A percentile compares a stretch with the other conserved stretches of the same genome.
Conservation (phyloP, 2,329 filamentous ascomycete genomes). For the Fusarium sp. region DNA sequence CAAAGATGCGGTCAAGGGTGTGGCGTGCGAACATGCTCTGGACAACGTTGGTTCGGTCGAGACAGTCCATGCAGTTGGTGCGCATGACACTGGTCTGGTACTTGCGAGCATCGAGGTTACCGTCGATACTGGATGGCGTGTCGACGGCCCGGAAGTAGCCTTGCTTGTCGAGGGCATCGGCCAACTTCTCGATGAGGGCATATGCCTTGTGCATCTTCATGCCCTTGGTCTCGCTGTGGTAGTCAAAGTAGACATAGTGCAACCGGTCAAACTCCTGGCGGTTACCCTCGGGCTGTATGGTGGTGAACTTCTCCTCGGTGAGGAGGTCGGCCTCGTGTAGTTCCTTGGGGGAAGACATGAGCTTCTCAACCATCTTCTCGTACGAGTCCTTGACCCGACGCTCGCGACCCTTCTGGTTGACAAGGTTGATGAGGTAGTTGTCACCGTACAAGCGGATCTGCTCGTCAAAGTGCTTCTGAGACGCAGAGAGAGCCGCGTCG, state of each 20-base stretch:
- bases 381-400: constrained; percentile 90
- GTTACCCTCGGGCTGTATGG: constrained; percentile 70
- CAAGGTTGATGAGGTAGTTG: constrained; percentile 95
- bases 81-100: constrained; percentile 90
- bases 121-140: constrained; percentile 73
- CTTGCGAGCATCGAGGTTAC: constrained; percentile 78
- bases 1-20: constrained; percentile 86
- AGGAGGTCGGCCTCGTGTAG: constrained; percentile 68
- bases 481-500: constrained; percentile 79
- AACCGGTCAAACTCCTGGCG: constrained; percentile 77
- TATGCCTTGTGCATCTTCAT: constrained; percentile 91
- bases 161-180: constrained; percentile 76
- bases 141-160: constrained; percentile 94
- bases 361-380: constrained; percentile 82
- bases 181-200: constrained; percentile 81
- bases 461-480: constrained; percentile 87
- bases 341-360: constrained; percentile 74
- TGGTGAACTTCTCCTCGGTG: constrained; percentile 81
- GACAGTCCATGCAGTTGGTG: constrained; percentile 99
- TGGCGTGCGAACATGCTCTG: constrained; percentile 95
- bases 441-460: constrained; percentile 94
- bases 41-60: constrained; percentile 96
- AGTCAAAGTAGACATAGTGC: constrained; percentile 98
- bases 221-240: constrained; percentile 96
- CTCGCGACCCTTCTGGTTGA: constrained; percentile 95